phyloP scores from a whole-genome alignment of 805 yeast genomes.

The Hanseniaspora guilliermondii region DNA sequence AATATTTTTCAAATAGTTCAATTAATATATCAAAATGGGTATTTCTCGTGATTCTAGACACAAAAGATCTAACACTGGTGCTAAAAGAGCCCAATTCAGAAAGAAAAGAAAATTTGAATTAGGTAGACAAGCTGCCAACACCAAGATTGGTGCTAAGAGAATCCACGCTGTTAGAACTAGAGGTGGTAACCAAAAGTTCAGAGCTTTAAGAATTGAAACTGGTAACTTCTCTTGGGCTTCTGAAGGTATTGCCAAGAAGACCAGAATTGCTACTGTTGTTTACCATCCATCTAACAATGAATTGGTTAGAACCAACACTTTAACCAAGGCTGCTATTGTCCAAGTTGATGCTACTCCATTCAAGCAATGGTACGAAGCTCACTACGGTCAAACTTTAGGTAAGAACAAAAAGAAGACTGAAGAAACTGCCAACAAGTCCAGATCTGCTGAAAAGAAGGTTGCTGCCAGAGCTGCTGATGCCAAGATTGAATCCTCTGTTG shows the following conservation, averaged over 20 bases:
- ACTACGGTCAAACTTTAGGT: conserved; percentile 90
- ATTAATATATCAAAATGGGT: conserved; percentile 56
- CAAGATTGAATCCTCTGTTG: conserved; percentile 79
- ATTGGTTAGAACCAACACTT: conserved; percentile 98
- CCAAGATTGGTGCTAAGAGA: conserved; percentile 98
- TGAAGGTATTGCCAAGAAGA: conserved; percentile 96
- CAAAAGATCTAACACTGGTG: conserved; percentile 99
- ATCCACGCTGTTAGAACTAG: conserved; percentile 98
- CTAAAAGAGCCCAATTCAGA: conserved; percentile 99
- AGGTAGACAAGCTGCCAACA: conserved; percentile 99
- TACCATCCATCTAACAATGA: conserved; percentile 99
- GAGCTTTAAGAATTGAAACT: conserved; percentile 98
- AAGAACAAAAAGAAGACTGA: conserved; percentile 49
- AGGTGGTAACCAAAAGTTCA: conserved; percentile 99
- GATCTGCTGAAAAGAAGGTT: conserved; percentile 78
- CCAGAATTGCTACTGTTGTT: conserved; percentile 95
- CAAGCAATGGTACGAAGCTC: conserved; percentile 98
- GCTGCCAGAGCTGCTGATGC: conserved; percentile 83
- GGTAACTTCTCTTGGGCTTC: conserved; percentile 99
- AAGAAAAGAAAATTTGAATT: conserved; percentile 99
- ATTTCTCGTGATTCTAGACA: conserved; percentile 99
- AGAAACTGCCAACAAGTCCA: conserved; percentile 55
- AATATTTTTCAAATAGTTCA: conserved; percentile 23
- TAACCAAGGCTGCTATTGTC: conserved; percentile 97
- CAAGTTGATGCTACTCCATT: conserved; percentile 99